Conservation (phyloP, 805 yeast genomes). For the Torulaspora indica region DNA sequence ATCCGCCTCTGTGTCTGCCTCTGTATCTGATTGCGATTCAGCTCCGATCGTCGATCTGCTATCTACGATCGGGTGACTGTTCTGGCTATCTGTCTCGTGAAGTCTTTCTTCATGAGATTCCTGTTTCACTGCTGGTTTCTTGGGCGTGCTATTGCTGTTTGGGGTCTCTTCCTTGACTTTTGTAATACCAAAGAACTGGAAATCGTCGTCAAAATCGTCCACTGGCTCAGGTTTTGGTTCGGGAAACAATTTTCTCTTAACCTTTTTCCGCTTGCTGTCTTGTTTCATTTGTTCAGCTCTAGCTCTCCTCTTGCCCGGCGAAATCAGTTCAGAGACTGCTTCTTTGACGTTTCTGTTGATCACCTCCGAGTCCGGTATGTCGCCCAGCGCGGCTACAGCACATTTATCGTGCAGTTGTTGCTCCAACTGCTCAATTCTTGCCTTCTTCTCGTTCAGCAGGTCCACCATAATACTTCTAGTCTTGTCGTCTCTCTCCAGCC, state of each 20-base stretch:
- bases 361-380: constrained; percentile 16
- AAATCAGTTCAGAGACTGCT: constrained; percentile 20
- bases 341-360: constrained; percentile 21
- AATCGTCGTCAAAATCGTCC: constrained; percentile 20
- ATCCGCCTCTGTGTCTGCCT: constrained; percentile 10
- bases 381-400: background rate
- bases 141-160: background rate
- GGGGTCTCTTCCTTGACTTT: constrained; percentile 6
- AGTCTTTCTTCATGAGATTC: constrained; percentile 1
- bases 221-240: constrained; percentile 6
- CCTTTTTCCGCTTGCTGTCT: constrained; percentile 1
- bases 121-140: constrained; percentile 2
- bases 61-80: constrained; percentile 1
- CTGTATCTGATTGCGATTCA: constrained; percentile 4
- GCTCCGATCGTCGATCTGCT: background rate
- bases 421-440: constrained; percentile 20
- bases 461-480: constrained; percentile 21
- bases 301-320: constrained; percentile 26
- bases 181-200: constrained; percentile 24
- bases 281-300: background rate
- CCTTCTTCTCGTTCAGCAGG: constrained; percentile 30
- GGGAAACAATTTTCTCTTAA: background rate
- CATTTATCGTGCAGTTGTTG: constrained; percentile 8
- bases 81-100: constrained; percentile 4
- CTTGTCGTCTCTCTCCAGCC: constrained; percentile 24